Evolutionary conservation across 1,284 basidiomycete genomes (phyloP), one percentile per base, ranked within the genome.

Genomic region (Marasmius sp.): DNA sequence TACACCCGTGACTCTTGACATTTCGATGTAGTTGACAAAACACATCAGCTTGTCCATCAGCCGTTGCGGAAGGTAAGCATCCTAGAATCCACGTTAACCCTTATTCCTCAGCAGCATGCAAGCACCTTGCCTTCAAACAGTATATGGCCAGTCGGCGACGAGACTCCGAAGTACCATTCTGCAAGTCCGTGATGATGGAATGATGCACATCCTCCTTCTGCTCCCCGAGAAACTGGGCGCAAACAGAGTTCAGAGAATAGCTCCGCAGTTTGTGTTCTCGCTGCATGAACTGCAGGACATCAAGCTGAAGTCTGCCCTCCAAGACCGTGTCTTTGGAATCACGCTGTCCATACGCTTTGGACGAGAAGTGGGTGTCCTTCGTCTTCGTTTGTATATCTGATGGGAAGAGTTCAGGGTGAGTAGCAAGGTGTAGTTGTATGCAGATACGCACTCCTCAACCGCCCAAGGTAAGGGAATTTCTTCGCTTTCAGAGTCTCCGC

Each of bases 201-300:
- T 98, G 90, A 70, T 98, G 95, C 22, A 98, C 95, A 67, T 98
- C 95, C 72, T 98, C 95, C 74, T 98, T 98, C 74, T 98, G 96
- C 72, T 98, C 96, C 34, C 94, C 94, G 2, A 98, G 81, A 76
- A 98, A 98, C 69, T 95, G 93, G 1, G 96, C 91, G 72, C 95
- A 98, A 54, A 98, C 95, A 1, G 95, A 91, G 74, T 98, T 98
- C 65, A 98, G 88, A 0, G 95, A 94, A 73, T 98, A 98, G 70
- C 92, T 95, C 33, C 96, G 88, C 5, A 98, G 80, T 71, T 98
- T 98, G 79, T 97, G 91, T 74, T 98, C 96, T 64, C 95, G 86
- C 70, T 98, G 95, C 93, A 98, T 98, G 72, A 94, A 94, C 69
- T 97, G 95, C 47, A 98, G 82, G 22, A 98, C 77, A 81, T 98